A percentile compares a stretch with the other conserved stretches of the same genome.
phyloP scores from a whole-genome alignment of 2,329 filamentous ascomycete genomes.

The Colletotrichum tabaci region DNA sequence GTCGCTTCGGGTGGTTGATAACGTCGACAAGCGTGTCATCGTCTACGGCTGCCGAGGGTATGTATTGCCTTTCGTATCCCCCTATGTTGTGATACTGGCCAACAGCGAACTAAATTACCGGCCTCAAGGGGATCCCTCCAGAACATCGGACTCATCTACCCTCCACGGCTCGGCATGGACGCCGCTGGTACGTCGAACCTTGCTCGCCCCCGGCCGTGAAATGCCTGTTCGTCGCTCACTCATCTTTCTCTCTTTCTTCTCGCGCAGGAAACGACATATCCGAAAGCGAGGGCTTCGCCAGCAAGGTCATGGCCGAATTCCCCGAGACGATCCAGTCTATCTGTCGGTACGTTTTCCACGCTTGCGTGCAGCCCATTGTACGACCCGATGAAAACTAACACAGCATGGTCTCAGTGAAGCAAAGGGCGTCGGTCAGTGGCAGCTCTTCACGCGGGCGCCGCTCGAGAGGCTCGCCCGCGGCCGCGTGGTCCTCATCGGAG shows the following conservation, averaged over 20 bases:
- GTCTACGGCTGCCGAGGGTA: constrained; percentile 14
- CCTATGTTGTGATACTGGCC: no score
- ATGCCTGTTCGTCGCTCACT: neutral
- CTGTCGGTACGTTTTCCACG: neutral
- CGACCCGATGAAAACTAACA: neutral
- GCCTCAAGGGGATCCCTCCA: constrained; percentile 1
- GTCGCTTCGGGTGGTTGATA: neutral
- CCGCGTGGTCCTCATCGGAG: constrained; percentile 6
- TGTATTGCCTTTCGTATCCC: neutral
- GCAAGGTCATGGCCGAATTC: neutral
- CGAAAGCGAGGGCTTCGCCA: neutral
- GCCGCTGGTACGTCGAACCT: neutral
- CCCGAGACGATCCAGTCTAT: neutral
- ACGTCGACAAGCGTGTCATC: neutral
- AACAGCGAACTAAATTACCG: neutral
- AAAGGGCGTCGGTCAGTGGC: constrained; percentile 4
- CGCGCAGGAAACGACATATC: constrained; percentile 1
- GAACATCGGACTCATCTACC: constrained; percentile 5
- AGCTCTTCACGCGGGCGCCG: neutral
- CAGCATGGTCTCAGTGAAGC: neutral
- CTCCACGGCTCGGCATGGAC: neutral
- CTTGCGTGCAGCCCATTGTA: neutral
- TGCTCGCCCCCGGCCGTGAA: neutral
- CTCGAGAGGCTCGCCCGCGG: constrained; percentile 11
- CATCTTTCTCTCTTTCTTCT: neutral